These are phyloP conservation scores for Curvularia spicifera DNA, from an alignment of 2,329 filamentous ascomycete genomes.

Conservation along the genomic window DNA sequence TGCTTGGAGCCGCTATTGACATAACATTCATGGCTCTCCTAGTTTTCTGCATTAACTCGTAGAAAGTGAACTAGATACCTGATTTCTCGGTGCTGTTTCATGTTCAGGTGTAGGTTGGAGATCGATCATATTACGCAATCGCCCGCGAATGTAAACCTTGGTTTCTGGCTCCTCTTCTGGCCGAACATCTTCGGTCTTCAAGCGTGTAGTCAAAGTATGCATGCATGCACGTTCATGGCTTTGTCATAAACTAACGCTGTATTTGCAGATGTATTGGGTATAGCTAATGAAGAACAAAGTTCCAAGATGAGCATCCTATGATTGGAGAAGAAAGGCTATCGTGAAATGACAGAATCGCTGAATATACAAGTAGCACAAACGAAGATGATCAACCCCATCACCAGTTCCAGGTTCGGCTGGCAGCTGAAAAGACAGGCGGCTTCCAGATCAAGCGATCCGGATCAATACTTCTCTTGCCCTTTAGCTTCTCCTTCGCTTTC, in stretches of 20 bases:
- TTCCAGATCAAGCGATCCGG: slow-evolving; percentile 87
- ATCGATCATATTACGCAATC: not conserved
- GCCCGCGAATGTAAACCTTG: not conserved
- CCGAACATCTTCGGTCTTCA: not conserved
- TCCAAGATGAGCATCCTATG: not conserved
- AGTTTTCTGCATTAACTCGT: not conserved
- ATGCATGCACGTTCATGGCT: not conserved
- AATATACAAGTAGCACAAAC: not conserved
- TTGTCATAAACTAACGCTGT: not conserved
- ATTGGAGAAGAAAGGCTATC: not conserved
- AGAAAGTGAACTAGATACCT: not conserved
- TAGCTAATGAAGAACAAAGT: not conserved
- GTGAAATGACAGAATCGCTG: not conserved
- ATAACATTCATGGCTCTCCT: not conserved
- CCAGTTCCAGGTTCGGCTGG: slow-evolving; percentile 94
- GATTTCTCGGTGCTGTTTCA: not conserved
- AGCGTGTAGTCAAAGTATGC: not conserved
- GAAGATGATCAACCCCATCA: slow-evolving; percentile 46
- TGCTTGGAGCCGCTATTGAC: not conserved
- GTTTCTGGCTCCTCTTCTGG: not conserved
- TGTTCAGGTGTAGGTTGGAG: not conserved
- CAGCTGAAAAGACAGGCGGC: slow-evolving; percentile 90
- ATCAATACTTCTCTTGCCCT: slow-evolving; percentile 78
- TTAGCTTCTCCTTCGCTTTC: slow-evolving; percentile 79
- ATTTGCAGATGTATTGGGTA: slow-evolving; percentile 2